These are phyloP conservation scores for Emmonsiellopsis sp. DNA, from an alignment of 2,329 filamentous ascomycete genomes.

Conservation along the genomic window DNA sequence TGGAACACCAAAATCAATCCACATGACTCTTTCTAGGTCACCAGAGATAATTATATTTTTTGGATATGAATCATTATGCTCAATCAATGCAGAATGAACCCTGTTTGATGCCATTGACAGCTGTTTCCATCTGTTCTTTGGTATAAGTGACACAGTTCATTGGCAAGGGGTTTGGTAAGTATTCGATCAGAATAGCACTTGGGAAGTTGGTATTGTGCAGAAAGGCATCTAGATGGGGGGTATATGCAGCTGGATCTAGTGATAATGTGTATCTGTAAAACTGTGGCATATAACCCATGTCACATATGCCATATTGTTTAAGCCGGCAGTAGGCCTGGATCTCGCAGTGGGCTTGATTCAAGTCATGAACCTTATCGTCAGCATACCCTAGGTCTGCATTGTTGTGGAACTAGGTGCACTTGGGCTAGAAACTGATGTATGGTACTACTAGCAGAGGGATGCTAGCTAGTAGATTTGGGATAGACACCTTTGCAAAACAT, in stretches of 20 bases:
- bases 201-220: background rate
- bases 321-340: slow-evolving; percentile 10
- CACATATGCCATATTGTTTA: slow-evolving; percentile 9
- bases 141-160: slow-evolving; percentile 11
- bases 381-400: slow-evolving; percentile 10
- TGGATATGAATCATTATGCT: slow-evolving; percentile 11
- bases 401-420: slow-evolving; percentile 8
- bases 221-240: slow-evolving; percentile 9
- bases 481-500: background rate
- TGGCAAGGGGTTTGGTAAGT: slow-evolving; percentile 7
- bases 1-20: slow-evolving; percentile 4
- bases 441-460: background rate
- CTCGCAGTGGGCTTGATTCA: slow-evolving; percentile 9
- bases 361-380: slow-evolving; percentile 9
- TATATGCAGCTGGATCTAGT: slow-evolving; percentile 1
- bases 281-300: background rate
- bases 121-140: slow-evolving; percentile 8
- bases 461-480: too few species aligned
- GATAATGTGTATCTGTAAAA: slow-evolving; percentile 9
- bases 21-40: slow-evolving; percentile 2
- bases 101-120: slow-evolving; percentile 6
- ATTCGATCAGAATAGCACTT: slow-evolving; percentile 10
- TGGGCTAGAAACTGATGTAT: background rate
- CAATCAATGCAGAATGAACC: slow-evolving; percentile 10
- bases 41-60: slow-evolving; percentile 11